phyloP scores from a whole-genome alignment of 331 rosid species.

The Stylosanthes scabra region DNA sequence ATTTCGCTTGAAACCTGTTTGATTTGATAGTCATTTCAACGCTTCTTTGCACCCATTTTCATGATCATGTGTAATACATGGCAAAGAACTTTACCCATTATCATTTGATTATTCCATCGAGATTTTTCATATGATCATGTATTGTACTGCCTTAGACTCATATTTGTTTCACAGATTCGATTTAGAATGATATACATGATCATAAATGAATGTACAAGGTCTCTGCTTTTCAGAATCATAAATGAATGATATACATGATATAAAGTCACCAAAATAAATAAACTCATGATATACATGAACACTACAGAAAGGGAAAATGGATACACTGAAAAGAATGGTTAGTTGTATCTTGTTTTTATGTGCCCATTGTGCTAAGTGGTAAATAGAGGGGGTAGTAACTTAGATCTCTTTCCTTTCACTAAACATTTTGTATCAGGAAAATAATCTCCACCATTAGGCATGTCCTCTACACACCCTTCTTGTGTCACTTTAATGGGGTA shows the following conservation, averaged over 20 bases:
- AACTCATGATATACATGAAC: neutral
- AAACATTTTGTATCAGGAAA: constrained; percentile 79
- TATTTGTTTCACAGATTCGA: no score
- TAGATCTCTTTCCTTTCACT: constrained; percentile 73
- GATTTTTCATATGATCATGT: neutral
- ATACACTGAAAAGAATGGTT: constrained; percentile 34
- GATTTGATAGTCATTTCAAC: neutral
- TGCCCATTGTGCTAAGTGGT: constrained; percentile 56
- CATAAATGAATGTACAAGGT: no score
- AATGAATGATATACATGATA: neutral
- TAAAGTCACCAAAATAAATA: no score
- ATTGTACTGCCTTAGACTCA: no score
- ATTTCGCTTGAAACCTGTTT: neutral
- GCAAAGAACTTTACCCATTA: neutral
- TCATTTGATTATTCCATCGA: neutral
- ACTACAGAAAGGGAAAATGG: neutral
- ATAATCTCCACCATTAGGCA: constrained; percentile 41
- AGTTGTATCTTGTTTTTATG: constrained; percentile 2
- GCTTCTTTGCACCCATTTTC: neutral
- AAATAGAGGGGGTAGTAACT: constrained; percentile 60
- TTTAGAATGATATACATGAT: no score
- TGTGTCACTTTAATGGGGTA: constrained; percentile 66
- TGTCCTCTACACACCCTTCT: constrained; percentile 61
- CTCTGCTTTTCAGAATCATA: neutral
- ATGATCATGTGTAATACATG: neutral